Base-by-base conservation (phyloP, 495 filamentous ascomycete genomes). In the Aspergillus bridgeri region DNA sequence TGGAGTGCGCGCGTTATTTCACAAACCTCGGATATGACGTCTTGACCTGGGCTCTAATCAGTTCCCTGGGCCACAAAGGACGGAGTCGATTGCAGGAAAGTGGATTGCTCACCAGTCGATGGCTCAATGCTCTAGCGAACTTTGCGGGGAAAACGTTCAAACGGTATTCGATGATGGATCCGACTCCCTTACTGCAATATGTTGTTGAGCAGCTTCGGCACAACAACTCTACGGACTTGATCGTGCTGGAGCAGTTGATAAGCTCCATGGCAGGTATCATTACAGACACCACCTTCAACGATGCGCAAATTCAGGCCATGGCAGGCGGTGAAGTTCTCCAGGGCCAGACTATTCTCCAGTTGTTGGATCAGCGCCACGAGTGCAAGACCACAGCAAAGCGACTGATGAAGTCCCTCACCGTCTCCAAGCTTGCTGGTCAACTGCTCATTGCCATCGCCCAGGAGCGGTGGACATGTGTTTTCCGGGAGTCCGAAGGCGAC, bases 21-120 rank as follows among this genome's bases (percentile, higher is more conserved):
- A 96, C 93, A 2, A 84, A 89, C 53, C 80, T 98, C 24, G 93
- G 86, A 1, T 96, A 96, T 65, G 95, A 99, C 68, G 89, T 97
- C 43, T 79, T 97, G 53, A 89, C 90, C 27, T 96, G 92, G 89
- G 84, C 85, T 42, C 79, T 95, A n/a, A 79, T 96, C 69, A 91
- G 84, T 64, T 85, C 87, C 0, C 78, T 93, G 44, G 86, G 90
- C 51, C 86, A 87, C 56, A 82, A 89, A 64, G 83, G 85, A 58
- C 80, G 90, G 62, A 88, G 87, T 57, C 83, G 91, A 54, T 87
- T 89, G 0, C 91, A 95, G 64, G 85, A 85, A 51, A 87, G 88
- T 63, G 92, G 93, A 25, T 82, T 98, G 63, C 75, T 94, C 27
- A 95, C 92, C 13, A 95, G 89, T 68, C 80, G 85, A 60, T 99